A percentile compares a stretch with the other conserved stretches of the same genome.
These are phyloP conservation scores for Thalassiosira mediterranea DNA, from an alignment of 352 stramenopile genomes.

Conservation along the genomic window DNA sequence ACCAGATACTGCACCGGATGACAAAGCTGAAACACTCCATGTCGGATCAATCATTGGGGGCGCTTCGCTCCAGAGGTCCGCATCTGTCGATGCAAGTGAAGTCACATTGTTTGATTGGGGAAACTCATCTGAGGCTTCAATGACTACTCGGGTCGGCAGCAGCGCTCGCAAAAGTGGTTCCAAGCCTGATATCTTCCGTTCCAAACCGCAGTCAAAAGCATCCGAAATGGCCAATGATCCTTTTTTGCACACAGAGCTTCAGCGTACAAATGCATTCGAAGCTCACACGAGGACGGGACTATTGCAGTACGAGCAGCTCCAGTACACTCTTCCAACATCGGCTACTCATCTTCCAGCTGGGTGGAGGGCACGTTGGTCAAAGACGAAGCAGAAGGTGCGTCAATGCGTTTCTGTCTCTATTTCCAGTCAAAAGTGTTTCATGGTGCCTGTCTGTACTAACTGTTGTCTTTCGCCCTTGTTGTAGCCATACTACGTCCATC, in stretches of 20 bases:
- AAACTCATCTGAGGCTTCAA: slow-evolving; percentile 23
- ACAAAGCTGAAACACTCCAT: slow-evolving; percentile 8
- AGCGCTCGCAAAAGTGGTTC: neutral
- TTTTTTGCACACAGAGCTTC: slow-evolving; percentile 13
- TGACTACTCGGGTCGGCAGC: slow-evolving; percentile 28
- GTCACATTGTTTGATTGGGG: slow-evolving; percentile 43
- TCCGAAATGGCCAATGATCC: slow-evolving; percentile 8
- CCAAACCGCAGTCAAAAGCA: neutral
- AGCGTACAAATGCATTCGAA: slow-evolving; percentile 5
- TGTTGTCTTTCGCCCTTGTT: no score
- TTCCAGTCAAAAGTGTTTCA: no score
- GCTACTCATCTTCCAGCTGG: slow-evolving; percentile 63
- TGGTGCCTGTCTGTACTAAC: no score
- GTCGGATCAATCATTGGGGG: slow-evolving; percentile 48
- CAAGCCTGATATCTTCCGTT: slow-evolving; percentile 17
- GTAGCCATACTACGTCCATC: slow-evolving; percentile 74
- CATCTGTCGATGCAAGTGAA: slow-evolving; percentile 55
- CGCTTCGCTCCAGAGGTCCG: slow-evolving; percentile 34
- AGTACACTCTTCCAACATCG: no score
- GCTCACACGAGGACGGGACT: no score
- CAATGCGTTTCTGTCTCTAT: no score
- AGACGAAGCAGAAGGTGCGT: slow-evolving; percentile 66
- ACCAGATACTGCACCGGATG: neutral
- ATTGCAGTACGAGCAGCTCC: no score
- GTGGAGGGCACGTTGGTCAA: slow-evolving; percentile 70